A percentile compares a stretch with the other conserved stretches of the same genome.
Conservation (phyloP, 306 rosid species). For the Phaseolus lunatus region DNA sequence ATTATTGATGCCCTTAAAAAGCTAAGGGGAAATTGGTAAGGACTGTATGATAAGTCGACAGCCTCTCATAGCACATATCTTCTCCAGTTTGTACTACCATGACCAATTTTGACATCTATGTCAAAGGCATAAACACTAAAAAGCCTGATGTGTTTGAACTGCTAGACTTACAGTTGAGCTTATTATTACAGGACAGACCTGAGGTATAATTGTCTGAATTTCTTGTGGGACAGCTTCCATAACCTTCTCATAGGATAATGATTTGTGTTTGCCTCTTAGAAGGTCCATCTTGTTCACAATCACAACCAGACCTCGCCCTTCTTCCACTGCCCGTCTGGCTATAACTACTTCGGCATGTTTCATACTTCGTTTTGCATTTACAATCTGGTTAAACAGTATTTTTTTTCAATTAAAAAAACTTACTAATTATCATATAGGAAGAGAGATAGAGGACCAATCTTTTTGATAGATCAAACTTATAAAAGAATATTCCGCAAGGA, state of each 20-base stretch:
- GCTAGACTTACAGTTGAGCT: conserved; percentile 29
- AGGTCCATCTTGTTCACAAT: conserved; percentile 99
- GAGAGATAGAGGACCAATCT: neutral
- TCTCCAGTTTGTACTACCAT: conserved; percentile 35
- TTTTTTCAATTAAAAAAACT: conserved; percentile 26
- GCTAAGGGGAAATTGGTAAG: conserved; percentile 18
- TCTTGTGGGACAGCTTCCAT: conserved; percentile 85
- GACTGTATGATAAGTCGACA: conserved; percentile 14
- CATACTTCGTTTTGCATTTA: conserved; percentile 82
- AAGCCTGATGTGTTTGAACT: conserved; percentile 24
- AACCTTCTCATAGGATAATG: conserved; percentile 62
- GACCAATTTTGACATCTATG: neutral
- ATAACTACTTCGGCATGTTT: conserved; percentile 93
- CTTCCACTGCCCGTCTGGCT: conserved; percentile 95
- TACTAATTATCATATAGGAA: conserved; percentile 7
- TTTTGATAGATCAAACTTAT: conserved; percentile 24
- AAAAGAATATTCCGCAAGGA: conserved; percentile 4
- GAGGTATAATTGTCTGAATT: conserved; percentile 89
- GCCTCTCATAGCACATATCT: conserved; percentile 22
- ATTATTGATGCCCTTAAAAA: conserved; percentile 14
- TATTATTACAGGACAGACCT: conserved; percentile 57
- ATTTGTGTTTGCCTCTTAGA: conserved; percentile 64
- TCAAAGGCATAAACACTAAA: conserved; percentile 24
- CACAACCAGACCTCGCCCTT: conserved; percentile 96
- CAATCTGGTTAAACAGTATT: conserved; percentile 59